Evolutionary conservation across 2,329 filamentous ascomycete genomes (phyloP).

Genomic region (Colletotrichum sojae): DNA sequence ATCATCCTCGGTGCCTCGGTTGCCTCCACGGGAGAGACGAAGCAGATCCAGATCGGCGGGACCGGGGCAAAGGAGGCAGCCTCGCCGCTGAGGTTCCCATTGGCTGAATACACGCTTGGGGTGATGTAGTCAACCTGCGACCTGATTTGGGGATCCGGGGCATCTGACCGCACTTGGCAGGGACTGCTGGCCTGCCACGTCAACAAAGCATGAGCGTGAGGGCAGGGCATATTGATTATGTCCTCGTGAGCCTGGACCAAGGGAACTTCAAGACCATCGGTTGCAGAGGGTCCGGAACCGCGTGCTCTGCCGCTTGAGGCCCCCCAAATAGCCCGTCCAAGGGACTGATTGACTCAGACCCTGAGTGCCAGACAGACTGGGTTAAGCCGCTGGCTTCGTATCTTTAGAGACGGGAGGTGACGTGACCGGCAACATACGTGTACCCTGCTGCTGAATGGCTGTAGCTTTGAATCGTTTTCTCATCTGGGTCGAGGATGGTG

Average conservation of each 20-base stretch:
- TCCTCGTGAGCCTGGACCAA: background rate
- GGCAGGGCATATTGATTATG: background rate
- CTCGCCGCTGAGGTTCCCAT: background rate
- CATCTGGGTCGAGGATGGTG: too few species aligned
- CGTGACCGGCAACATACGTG: too few species aligned
- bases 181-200: background rate
- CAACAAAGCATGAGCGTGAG: background rate
- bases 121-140: background rate
- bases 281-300: too few species aligned
- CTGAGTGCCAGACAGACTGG: too few species aligned
- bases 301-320: too few species aligned
- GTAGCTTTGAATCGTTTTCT: too few species aligned
- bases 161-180: background rate
- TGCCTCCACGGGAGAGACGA: background rate
- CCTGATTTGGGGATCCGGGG: background rate
- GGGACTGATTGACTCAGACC: too few species aligned
- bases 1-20: background rate
- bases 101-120: background rate
- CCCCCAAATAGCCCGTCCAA: too few species aligned
- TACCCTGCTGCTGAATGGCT: too few species aligned
- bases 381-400: too few species aligned
- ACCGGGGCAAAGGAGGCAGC: background rate
- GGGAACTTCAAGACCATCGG: too few species aligned
- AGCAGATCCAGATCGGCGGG: conserved; percentile 1
- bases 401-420: too few species aligned